Evolutionary conservation across 257 asterid species (phyloP).

Genomic region (Penstemon newberryi): DNA sequence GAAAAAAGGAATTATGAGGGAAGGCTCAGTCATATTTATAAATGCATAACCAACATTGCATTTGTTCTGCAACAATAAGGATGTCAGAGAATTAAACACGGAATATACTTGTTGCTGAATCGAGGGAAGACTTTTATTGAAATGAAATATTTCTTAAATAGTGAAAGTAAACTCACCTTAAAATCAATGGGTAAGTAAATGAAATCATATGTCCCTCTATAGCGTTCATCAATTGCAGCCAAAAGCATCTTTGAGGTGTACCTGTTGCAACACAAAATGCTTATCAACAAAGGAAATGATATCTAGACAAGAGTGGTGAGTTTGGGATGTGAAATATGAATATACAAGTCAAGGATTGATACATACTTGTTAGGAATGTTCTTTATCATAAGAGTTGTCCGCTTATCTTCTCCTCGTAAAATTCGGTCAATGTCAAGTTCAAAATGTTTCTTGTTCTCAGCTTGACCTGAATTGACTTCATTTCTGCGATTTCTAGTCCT

Average conservation of each 20-base stretch:
- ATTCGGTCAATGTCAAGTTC: conserved; percentile 94
- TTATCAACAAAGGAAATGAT: conserved; percentile 2
- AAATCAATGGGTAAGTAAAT: conserved; percentile 94
- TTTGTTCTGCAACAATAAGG: conserved; percentile 74
- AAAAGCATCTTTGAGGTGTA: conserved; percentile 98
- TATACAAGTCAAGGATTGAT: conserved; percentile 1
- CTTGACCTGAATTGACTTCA: conserved; percentile 68
- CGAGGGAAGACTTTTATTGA: too few relatives aligned
- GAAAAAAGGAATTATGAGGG: conserved; percentile 81
- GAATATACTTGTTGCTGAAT: conserved; percentile 13
- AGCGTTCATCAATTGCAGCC: conserved; percentile 96
- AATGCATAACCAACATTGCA: conserved; percentile 99
- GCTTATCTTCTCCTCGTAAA: conserved; percentile 86
- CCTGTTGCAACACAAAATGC: conserved; percentile 42
- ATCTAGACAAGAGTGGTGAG: conserved; percentile 14
- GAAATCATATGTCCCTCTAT: conserved; percentile 93
- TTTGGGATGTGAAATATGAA: not conserved
- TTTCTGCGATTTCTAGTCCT: conserved; percentile 76
- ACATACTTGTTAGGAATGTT: conserved; percentile 99
- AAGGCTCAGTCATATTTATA: conserved; percentile 93
- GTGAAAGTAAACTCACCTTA: conserved; percentile 59
- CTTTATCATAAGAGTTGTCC: conserved; percentile 98
- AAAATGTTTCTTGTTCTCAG: conserved; percentile 92
- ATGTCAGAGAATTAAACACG: conserved; percentile 27
- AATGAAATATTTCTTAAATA: not conserved